phyloP scores from a whole-genome alignment of 2,329 filamentous ascomycete species.

The Claviceps purpurea region DNA sequence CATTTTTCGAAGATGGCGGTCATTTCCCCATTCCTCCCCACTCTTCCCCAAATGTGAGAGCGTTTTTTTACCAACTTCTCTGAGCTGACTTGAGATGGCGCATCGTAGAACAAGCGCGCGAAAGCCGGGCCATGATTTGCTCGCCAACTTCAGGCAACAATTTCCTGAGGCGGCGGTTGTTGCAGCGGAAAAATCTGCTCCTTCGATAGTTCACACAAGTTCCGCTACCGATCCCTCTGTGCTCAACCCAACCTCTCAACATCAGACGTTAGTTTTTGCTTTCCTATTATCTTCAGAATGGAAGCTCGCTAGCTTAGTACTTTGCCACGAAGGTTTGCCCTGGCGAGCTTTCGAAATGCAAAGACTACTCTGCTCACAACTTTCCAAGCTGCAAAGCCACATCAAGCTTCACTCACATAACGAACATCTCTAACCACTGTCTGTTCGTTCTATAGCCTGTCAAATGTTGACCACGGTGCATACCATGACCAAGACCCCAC shows the following conservation, averaged over 20 bases:
- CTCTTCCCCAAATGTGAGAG: background rate
- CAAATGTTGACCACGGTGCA: slow-evolving; percentile 14
- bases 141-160: slow-evolving; percentile 67
- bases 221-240: slow-evolving; percentile 16
- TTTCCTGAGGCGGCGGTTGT: slow-evolving; percentile 60
- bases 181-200: slow-evolving; percentile 30
- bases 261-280: slow-evolving; percentile 15
- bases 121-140: slow-evolving; percentile 72
- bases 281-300: background rate
- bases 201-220: slow-evolving; percentile 20
- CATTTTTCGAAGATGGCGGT: background rate
- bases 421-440: background rate
- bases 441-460: slow-evolving; percentile 8
- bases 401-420: background rate
- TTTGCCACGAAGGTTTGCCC: background rate
- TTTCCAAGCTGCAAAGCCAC: background rate
- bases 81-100: background rate
- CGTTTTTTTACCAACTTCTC: background rate
- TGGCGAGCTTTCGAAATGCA: background rate
- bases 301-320: background rate
- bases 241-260: slow-evolving; percentile 11
- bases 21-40: background rate
- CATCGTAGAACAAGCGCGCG: slow-evolving; percentile 53
- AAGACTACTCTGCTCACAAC: background rate
- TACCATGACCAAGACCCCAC: slow-evolving; percentile 68